Base-by-base conservation (phyloP, 2,329 filamentous ascomycete species). In the Penicillium thymicola region DNA sequence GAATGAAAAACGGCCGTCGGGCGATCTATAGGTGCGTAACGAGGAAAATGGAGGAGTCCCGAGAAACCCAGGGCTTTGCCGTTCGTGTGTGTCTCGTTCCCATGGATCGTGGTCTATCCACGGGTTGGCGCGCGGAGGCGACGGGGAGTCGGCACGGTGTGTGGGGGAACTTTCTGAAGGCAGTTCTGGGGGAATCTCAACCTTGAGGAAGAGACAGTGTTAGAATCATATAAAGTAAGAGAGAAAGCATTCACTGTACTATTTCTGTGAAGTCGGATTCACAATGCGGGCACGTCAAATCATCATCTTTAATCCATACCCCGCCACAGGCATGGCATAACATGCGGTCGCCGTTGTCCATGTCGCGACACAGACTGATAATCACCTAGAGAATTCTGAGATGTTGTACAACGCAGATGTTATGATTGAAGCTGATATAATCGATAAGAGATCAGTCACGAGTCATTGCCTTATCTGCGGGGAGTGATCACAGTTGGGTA, bases 311-410 rank as follows among this genome's bases (percentile, higher is more conserved):
- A 68, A 88, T 90, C 91, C 92, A 97, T 72, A 96, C 88, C 61
- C 89, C 77, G 51, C 82, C 73, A 76, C 94, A 97, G 58, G 82
- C 77, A 75, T 97, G 91, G 75, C 94, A 99, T 73, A 83, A 95
- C 53, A 97, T 87, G 62, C 93, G 84, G 70, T 96, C 89, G 28
- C 43, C 25, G 27, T 61, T 66, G 27, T 59, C 69, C 75, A 77
- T 76, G 53, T 51, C 41, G 41, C 23, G 10, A 37, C 21, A 28
- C 7, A 44, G 16, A 32, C 13, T 18, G 25, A 36, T 18, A 21
- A 51, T n/a, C 2, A 32, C 23, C 27, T 25, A 51, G 11, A 13
- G 16, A 36, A 16, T 25, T 45, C n/a, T 36, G 13, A 50, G 30
- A 42, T 32, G 52, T 42, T 51, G 52, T 55, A 55, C 47, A 52